These are phyloP conservation scores for Penicillium canescens DNA, from an alignment of 495 filamentous ascomycete species.

Conservation along the genomic window DNA sequence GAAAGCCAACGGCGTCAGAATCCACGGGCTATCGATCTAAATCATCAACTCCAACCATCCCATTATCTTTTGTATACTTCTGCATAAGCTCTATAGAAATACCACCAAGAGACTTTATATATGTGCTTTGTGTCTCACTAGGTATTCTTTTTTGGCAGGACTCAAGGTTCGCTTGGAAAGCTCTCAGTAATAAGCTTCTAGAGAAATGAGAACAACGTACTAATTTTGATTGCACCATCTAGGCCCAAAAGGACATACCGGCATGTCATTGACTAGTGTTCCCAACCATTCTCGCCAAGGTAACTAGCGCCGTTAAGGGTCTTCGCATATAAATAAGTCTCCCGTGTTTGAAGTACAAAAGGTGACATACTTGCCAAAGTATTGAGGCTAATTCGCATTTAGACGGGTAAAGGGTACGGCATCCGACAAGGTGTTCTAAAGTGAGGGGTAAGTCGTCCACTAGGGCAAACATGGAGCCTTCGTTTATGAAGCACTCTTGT, in stretches of 20 bases:
- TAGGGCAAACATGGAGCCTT: neutral
- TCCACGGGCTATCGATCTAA: conserved; percentile 29
- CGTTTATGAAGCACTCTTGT: conserved; percentile 7
- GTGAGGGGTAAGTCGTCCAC: conserved; percentile 9
- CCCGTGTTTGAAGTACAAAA: neutral
- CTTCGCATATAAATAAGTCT: neutral
- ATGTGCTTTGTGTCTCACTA: conserved; percentile 1
- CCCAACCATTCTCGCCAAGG: neutral
- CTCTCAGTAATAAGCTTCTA: neutral
- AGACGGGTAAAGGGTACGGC: conserved; percentile 6
- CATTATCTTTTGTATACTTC: conserved; percentile 38
- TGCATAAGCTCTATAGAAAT: conserved; percentile 39
- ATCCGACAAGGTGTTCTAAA: conserved; percentile 11
- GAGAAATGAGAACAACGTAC: neutral
- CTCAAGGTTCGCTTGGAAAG: conserved; percentile 8
- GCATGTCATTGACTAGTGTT: conserved; percentile 4
- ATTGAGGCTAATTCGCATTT: conserved; percentile 13
- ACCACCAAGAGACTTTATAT: conserved; percentile 18
- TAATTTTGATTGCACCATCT: conserved; percentile 12
- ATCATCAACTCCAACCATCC: conserved; percentile 33
- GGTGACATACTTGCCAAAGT: conserved; percentile 8
- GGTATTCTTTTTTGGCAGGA: neutral
- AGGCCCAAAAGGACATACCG: conserved; percentile 7
- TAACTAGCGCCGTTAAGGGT: conserved; percentile 4
- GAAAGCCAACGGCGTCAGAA: conserved; percentile 25